phyloP scores from a whole-genome alignment of 306 rosid genomes.

The Vachellia pachyceras region DNA sequence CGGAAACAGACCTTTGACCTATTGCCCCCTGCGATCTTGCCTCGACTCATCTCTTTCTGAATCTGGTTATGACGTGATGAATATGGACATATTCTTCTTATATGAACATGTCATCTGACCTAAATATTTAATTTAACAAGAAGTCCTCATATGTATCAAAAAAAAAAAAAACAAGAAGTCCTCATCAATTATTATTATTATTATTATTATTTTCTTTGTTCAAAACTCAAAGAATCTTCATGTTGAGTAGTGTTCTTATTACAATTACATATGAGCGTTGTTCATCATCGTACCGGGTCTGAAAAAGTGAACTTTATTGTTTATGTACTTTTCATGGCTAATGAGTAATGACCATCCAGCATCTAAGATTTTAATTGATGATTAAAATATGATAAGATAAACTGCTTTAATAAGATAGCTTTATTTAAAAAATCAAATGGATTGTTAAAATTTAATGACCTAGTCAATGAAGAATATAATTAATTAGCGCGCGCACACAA shows the following conservation, averaged over 20 bases:
- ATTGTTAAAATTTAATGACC: neutral
- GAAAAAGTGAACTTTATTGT: neutral
- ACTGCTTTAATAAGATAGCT: neutral
- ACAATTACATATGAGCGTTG: neutral
- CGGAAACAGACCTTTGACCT: constrained; percentile 12
- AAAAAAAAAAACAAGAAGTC: too few relatives aligned
- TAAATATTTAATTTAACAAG: neutral
- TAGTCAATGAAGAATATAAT: neutral
- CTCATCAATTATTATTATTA: too few relatives aligned
- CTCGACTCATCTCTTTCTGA: neutral
- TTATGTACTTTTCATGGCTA: neutral
- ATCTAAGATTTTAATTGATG: neutral
- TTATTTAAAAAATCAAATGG: neutral
- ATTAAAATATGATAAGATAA: neutral
- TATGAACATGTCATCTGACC: neutral
- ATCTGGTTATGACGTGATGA: neutral
- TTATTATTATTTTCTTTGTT: neutral
- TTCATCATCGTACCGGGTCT: too few relatives aligned
- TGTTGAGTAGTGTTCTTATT: neutral
- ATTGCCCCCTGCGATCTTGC: neutral
- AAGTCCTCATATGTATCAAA: neutral
- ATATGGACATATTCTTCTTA: neutral
- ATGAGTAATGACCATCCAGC: neutral
- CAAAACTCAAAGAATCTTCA: neutral
- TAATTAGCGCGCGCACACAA: neutral